Evolutionary conservation across 2,329 filamentous ascomycete genomes (phyloP), one percentile per base, ranked within the genome.

Genomic region (Amauroascus verrucosus): DNA sequence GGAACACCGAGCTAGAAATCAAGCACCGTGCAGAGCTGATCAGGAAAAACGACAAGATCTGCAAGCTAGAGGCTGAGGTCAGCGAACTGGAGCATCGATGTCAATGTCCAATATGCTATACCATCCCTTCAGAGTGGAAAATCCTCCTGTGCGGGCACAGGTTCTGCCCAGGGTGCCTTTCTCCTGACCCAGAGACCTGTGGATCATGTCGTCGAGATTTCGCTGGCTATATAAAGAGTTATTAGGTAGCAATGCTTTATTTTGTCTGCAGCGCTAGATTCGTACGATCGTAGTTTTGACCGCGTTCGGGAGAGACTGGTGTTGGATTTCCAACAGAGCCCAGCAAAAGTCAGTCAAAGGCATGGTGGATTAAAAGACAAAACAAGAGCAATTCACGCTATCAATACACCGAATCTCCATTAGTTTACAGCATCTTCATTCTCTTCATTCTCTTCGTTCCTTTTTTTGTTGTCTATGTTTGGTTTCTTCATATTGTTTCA

Each of bases 231-330:
- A 26, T 50, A 37, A 50, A 50, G 32, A 50, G 47, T 8, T 43
- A 43, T 24, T 40, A 40, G 37, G 18, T 40, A 40, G 37, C 14
- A 40, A 40, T 32, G 28, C 28, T 32, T 32, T 32, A 11, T 32
- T 32, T 32, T 32, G 28, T 32, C 28, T 32, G 28, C 28, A 32
- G 28, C 28, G 28, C 28, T 32, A 32, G 28, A 32, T 32, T 32
- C 28, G 28, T n/a, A n/a, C n/a, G n/a, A n/a, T n/a, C n/a, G n/a
- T n/a, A n/a, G n/a, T n/a, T n/a, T n/a, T n/a, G 41, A 20, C 26
- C 20, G 22, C 20, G 47, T 51, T 54, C 48, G 50, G 40, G 48
- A 24, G 45, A 54, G 43, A 43, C 52, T 57, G 46, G 53, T 41
- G 48, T 22, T 48, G 30, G 53, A 57, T 55, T 38, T 48, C 48